Conservation (phyloP, 2,329 filamentous ascomycete species). For the Pseudocercospora macadamiae region DNA sequence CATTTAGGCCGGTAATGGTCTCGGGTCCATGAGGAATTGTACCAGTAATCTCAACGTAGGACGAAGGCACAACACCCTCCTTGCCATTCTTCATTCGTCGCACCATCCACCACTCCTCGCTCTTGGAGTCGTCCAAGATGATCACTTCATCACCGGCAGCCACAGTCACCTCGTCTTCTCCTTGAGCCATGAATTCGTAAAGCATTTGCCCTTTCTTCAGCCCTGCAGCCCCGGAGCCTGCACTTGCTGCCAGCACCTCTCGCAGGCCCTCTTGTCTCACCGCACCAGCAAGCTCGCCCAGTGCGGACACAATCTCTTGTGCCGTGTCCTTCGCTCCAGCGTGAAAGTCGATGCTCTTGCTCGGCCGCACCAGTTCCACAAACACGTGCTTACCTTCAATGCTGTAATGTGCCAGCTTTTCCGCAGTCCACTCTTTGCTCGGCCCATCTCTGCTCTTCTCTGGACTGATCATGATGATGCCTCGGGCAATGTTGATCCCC, state of each 20-base stretch:
- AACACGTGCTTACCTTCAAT: conserved; percentile 98
- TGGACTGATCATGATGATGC: conserved; percentile 86
- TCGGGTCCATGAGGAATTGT: conserved; percentile 56
- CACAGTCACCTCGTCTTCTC: conserved; percentile 94
- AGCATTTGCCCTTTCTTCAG: conserved; percentile 84
- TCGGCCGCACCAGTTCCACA: conserved; percentile 86
- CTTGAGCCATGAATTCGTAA: conserved; percentile 96
- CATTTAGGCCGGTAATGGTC: conserved; percentile 59
- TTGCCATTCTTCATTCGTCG: conserved; percentile 86
- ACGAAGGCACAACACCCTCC: conserved; percentile 94
- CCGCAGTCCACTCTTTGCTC: conserved; percentile 89
- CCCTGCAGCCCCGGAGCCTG: conserved; percentile 58
- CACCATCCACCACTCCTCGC: conserved; percentile 98
- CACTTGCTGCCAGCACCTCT: conserved; percentile 82
- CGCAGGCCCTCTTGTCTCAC: conserved; percentile 79
- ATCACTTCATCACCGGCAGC: conserved; percentile 87
- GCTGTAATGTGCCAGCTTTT: conserved; percentile 95
- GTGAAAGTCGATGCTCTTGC: conserved; percentile 95
- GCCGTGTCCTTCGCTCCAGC: conserved; percentile 97
- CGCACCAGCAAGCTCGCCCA: conserved; percentile 88
- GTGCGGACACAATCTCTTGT: conserved; percentile 82
- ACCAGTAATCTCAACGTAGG: conserved; percentile 88
- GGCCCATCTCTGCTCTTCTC: conserved; percentile 82
- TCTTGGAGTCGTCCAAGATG: conserved; percentile 85
- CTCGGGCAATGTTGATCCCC: conserved; percentile 88